phyloP scores from a whole-genome alignment of 2,329 filamentous ascomycete genomes.

The Arthrobotrys pseudoclavata region DNA sequence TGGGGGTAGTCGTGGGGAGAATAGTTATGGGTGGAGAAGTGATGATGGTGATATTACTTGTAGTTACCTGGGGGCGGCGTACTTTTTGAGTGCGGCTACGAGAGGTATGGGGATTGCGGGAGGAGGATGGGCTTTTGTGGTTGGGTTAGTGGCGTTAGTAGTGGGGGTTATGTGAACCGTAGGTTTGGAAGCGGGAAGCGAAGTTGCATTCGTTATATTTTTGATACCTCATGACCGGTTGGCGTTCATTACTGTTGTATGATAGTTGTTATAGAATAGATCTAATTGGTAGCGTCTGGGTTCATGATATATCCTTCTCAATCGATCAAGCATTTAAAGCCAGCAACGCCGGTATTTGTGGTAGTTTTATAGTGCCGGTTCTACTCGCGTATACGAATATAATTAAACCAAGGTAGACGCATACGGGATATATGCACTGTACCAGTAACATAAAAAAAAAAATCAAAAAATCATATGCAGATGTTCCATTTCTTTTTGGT shows the following conservation, averaged over 20 bases:
- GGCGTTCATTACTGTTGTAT: constrained; percentile 29
- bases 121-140: constrained; percentile 8
- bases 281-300: not conserved
- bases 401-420: not conserved
- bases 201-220: constrained; percentile 42
- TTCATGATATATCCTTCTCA: not conserved
- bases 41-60: constrained; percentile 65
- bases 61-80: constrained; percentile 66
- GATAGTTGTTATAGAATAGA: constrained; percentile 25
- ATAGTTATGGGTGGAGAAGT: constrained; percentile 70
- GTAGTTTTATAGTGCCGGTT: no score
- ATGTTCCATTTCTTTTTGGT: no score
- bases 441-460: no score
- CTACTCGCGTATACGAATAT: not conserved
- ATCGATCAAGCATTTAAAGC: no score
- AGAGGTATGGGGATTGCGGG: constrained; percentile 2
- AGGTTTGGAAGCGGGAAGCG: not conserved
- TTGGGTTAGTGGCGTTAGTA: constrained; percentile 17
- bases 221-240: constrained; percentile 18
- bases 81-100: constrained; percentile 43
- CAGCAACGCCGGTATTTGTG: no score
- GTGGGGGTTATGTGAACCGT: constrained; percentile 23
- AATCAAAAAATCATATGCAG: not conserved
- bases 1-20: constrained; percentile 67
- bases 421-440: no score